Percentiles rank a stretch among this genome's conserved stretches.
These are phyloP conservation scores for Periconia sp. DNA, from an alignment of 2,329 filamentous ascomycete genomes.

Conservation along the genomic window DNA sequence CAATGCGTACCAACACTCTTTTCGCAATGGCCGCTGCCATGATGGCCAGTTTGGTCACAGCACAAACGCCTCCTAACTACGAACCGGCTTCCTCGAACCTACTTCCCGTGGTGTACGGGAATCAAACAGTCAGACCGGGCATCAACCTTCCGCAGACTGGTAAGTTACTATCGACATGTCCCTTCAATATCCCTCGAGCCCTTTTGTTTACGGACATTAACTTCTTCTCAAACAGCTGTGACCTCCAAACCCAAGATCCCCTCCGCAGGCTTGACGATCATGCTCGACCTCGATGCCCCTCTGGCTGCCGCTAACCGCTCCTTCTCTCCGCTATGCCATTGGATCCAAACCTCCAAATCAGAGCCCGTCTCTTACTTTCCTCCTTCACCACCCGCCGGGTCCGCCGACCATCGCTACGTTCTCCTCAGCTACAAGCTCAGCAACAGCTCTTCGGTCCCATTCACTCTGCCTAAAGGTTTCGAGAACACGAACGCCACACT, in stretches of 20 bases:
- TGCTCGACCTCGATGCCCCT: constrained; percentile 2
- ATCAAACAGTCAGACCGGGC: not conserved
- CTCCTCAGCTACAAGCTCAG: not conserved
- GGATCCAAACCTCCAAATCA: not conserved
- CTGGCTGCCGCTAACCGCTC: not conserved
- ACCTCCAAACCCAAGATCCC: not conserved
- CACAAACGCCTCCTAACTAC: constrained; percentile 2
- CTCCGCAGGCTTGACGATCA: not conserved
- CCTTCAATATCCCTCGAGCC: too few relatives aligned
- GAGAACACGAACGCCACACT: not conserved
- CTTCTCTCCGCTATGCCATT: not conserved
- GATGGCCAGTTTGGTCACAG: not conserved
- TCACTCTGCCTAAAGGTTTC: not conserved
- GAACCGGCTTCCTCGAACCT: not conserved
- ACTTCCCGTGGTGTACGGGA: not conserved
- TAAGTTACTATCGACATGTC: not conserved
- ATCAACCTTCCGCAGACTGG: not conserved
- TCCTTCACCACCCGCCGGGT: not conserved
- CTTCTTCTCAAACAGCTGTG: not conserved
- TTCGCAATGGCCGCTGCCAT: not conserved
- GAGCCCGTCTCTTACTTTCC: not conserved
- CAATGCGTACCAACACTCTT: not conserved
- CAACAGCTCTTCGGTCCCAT: not conserved
- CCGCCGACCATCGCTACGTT: not conserved
- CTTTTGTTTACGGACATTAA: not conserved